phyloP scores from a whole-genome alignment of 306 rosid genomes.

The Citrullus mucosospermus region DNA sequence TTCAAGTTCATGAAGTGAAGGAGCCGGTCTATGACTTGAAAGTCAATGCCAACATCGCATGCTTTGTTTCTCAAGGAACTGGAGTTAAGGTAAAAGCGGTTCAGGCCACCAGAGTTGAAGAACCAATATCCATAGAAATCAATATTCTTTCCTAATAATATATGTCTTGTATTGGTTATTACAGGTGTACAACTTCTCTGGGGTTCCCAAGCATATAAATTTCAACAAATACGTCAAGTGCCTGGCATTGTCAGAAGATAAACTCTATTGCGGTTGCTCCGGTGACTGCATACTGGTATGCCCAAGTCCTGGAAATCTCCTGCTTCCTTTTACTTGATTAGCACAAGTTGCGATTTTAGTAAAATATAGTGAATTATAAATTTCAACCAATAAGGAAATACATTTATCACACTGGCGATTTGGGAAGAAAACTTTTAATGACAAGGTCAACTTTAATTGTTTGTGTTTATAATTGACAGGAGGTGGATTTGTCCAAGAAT shows the following conservation, averaged over 20 bases:
- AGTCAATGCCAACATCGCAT: conserved; percentile 51
- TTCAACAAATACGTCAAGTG: conserved; percentile 70
- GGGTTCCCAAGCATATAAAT: conserved; percentile 52
- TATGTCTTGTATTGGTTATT: conserved; percentile 8
- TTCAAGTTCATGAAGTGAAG: conserved; percentile 62
- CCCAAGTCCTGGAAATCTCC: neutral
- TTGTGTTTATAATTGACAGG: conserved; percentile 32
- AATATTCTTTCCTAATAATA: conserved; percentile 3
- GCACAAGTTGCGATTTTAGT: neutral
- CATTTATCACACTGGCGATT: no score
- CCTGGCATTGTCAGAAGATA: conserved; percentile 58
- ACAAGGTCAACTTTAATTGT: no score
- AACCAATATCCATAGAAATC: neutral
- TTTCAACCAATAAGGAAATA: no score
- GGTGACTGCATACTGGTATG: conserved; percentile 72
- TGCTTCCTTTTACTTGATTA: neutral
- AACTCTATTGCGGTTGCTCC: conserved; percentile 72
- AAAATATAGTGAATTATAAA: neutral
- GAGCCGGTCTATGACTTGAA: conserved; percentile 58
- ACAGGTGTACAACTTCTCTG: conserved; percentile 60
- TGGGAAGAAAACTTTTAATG: no score
- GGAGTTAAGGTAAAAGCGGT: conserved; percentile 54
- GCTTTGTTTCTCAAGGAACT: conserved; percentile 69
- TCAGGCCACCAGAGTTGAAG: neutral
- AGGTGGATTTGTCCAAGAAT: conserved; percentile 50